phyloP scores from a whole-genome alignment of 176 grass and related monocot species.

The Tuctoria greenei region DNA sequence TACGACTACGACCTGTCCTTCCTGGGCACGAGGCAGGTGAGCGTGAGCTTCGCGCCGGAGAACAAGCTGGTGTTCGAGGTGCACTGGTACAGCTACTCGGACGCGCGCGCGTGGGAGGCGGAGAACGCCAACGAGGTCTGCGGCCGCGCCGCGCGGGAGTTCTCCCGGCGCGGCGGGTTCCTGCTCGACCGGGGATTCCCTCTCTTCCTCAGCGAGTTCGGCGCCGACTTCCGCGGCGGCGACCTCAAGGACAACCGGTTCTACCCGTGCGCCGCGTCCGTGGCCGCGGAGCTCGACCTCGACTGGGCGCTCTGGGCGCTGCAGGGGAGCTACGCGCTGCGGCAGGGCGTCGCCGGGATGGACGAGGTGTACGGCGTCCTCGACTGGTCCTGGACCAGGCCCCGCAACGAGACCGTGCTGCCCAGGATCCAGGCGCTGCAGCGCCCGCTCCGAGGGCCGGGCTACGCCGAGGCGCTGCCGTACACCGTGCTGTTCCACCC shows the following conservation, averaged over 20 bases:
- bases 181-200: conserved; percentile 47
- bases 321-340: conserved; percentile 69
- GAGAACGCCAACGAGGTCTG: conserved; percentile 63
- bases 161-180: conserved; percentile 47
- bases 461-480: conserved; percentile 24
- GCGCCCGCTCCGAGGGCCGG: conserved; percentile 51
- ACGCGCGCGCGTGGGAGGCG: conserved; percentile 40
- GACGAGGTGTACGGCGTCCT: conserved; percentile 67
- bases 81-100: conserved; percentile 78
- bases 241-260: conserved; percentile 49
- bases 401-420: conserved; percentile 42
- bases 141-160: conserved; percentile 29
- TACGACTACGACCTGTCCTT: conserved; percentile 69
- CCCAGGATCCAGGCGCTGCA: conserved; percentile 49
- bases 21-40: conserved; percentile 33
- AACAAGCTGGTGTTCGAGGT: conserved; percentile 59
- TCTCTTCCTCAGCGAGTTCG: conserved; percentile 76
- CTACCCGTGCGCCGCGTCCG: conserved; percentile 40
- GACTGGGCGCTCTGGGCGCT: conserved; percentile 75
- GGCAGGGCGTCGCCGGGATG: conserved; percentile 45
- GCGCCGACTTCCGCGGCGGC: conserved; percentile 46
- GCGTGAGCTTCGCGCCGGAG: conserved; percentile 43
- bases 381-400: conserved; percentile 48
- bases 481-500: conserved; percentile 64
- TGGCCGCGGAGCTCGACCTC: conserved; percentile 55